A percentile compares a stretch with the other conserved stretches of the same genome.
These are phyloP conservation scores for Copromyces sp. DNA, from an alignment of 495 filamentous ascomycete species.

Conservation along the genomic window DNA sequence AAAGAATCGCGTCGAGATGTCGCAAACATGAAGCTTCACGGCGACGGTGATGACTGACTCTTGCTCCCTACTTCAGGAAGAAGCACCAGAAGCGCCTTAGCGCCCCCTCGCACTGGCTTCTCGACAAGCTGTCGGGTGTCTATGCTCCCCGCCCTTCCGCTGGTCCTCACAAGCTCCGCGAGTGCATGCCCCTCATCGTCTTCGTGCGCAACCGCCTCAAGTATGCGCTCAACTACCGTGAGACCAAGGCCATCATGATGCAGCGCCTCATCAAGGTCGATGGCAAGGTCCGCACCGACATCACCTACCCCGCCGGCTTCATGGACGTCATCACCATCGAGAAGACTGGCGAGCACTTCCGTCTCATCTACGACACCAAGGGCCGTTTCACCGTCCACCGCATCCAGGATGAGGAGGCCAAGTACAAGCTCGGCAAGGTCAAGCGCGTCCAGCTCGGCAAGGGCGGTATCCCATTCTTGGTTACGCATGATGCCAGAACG, in stretches of 20 bases:
- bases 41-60: background rate
- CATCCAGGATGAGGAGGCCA: slow-evolving; percentile 93
- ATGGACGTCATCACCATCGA: slow-evolving; percentile 99
- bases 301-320: slow-evolving; percentile 94
- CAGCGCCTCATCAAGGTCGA: slow-evolving; percentile 99
- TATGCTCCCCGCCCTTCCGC: slow-evolving; percentile 93
- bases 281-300: slow-evolving; percentile 97
- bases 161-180: slow-evolving; percentile 97
- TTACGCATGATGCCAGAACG: slow-evolving; percentile 99
- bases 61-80: slow-evolving; percentile 49
- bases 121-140: slow-evolving; percentile 97
- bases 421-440: slow-evolving; percentile 99
- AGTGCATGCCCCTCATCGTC: slow-evolving; percentile 97
- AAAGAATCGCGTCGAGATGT: slow-evolving; percentile 5
- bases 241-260: slow-evolving; percentile 97
- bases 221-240: slow-evolving; percentile 97
- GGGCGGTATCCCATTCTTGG: slow-evolving; percentile 99
- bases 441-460: slow-evolving; percentile 98
- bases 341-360: slow-evolving; percentile 99
- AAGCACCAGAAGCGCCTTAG: slow-evolving; percentile 99
- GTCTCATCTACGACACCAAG: slow-evolving; percentile 99
- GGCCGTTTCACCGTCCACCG: slow-evolving; percentile 99
- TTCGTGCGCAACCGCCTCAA: slow-evolving; percentile 99
- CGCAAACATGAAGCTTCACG: background rate
- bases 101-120: slow-evolving; percentile 97